Percentiles rank a stretch among this genome's conserved stretches.
phyloP scores from a whole-genome alignment of 1,284 basidiomycete species.

The Violaceomyces palustris region DNA sequence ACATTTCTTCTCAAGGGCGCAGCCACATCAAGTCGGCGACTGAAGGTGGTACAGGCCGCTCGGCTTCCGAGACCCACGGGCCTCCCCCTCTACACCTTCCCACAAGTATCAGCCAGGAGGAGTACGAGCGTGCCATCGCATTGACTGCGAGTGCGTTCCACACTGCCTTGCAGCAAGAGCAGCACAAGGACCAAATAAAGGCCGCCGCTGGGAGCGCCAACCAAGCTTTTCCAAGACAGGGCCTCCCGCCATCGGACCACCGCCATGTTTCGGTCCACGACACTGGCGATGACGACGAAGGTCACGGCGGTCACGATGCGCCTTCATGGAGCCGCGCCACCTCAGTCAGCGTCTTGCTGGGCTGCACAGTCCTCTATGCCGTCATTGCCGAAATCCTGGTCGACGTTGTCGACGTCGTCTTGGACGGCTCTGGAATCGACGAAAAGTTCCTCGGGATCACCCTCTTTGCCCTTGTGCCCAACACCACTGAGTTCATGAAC shows the following conservation, averaged over 20 bases:
- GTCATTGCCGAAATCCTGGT: conserved; percentile 92
- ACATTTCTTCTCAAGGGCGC: neutral
- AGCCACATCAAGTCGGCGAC: too few species aligned
- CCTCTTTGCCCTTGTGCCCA: conserved; percentile 93
- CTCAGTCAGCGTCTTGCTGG: conserved; percentile 43
- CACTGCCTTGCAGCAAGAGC: conserved; percentile 27
- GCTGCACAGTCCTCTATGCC: conserved; percentile 88
- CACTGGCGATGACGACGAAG: conserved; percentile 54
- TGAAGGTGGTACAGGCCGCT: too few species aligned
- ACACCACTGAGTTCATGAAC: conserved; percentile 99
- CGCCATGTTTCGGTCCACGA: conserved; percentile 10
- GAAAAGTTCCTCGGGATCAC: conserved; percentile 98
- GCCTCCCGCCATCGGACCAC: neutral
- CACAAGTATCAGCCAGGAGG: conserved; percentile 40
- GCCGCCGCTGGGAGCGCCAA: conserved; percentile 6
- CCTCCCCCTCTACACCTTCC: too few species aligned
- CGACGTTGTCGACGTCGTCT: conserved; percentile 89
- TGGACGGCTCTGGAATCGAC: conserved; percentile 87
- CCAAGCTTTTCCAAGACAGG: conserved; percentile 1
- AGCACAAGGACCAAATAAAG: conserved; percentile 7
- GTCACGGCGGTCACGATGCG: conserved; percentile 82
- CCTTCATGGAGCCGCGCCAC: conserved; percentile 61
- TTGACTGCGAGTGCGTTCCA: conserved; percentile 44
- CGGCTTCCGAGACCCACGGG: too few species aligned
- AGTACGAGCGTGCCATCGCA: conserved; percentile 41